A percentile compares a stretch with the other conserved stretches of the same genome.
Conservation (phyloP, 768 basidiomycete species). For the Termitomyces heimii region DNA sequence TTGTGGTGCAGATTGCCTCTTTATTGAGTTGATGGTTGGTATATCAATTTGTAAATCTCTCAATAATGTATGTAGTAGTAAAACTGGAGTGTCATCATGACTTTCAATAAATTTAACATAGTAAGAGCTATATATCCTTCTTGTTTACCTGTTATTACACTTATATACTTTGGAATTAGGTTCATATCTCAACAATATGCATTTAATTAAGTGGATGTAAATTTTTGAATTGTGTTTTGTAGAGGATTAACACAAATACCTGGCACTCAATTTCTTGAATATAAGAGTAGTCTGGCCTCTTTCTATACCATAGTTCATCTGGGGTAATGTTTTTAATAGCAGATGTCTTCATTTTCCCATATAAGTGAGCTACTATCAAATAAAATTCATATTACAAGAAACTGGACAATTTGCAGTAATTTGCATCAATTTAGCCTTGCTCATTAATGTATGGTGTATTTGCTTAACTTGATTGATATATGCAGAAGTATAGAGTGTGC, state of each 20-base stretch:
- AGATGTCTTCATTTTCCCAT: background rate
- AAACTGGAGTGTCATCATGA: background rate
- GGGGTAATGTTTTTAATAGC: slow-evolving; percentile 10
- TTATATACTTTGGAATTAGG: background rate
- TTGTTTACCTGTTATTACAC: background rate
- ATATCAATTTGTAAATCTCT: fast-evolving
- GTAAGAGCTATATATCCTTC: background rate
- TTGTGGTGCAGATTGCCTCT: background rate
- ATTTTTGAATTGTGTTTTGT: background rate
- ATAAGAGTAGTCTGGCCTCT: slow-evolving; percentile 1
- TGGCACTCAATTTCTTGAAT: background rate
- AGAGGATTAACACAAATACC: background rate
- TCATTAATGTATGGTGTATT: slow-evolving; percentile 22
- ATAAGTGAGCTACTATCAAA: background rate
- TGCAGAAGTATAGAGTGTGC: background rate
- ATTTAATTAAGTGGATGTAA: background rate
- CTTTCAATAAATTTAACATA: background rate
- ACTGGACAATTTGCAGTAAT: slow-evolving; percentile 13
- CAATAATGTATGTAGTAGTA: too few species aligned
- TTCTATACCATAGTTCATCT: slow-evolving; percentile 14
- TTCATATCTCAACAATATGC: background rate
- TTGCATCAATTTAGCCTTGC: slow-evolving; percentile 19
- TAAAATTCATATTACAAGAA: background rate
- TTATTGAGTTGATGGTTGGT: background rate
- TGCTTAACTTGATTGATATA: slow-evolving; percentile 20